These are phyloP conservation scores for Neofusicoccum cordaticola DNA, from an alignment of 2,329 filamentous ascomycete genomes.

Conservation along the genomic window DNA sequence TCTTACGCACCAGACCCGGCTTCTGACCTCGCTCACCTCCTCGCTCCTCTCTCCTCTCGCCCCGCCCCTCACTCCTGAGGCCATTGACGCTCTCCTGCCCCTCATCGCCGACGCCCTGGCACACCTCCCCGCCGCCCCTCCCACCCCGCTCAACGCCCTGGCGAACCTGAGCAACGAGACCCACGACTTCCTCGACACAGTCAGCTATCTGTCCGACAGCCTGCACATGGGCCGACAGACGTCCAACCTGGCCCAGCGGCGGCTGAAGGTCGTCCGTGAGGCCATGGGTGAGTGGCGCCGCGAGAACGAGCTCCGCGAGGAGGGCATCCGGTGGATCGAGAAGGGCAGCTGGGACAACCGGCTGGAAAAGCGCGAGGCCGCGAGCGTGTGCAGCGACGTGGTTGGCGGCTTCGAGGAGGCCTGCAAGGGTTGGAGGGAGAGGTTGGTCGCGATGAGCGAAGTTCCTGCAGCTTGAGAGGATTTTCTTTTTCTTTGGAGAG, in stretches of 20 bases:
- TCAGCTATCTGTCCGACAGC: constrained; percentile 85
- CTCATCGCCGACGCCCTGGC: constrained; percentile 64
- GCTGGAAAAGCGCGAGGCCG: constrained; percentile 74
- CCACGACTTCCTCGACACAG: constrained; percentile 69
- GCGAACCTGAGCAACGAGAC: constrained; percentile 65
- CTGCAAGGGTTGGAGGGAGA: constrained; percentile 78
- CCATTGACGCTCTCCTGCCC: constrained; percentile 67
- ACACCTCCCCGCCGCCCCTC: constrained; percentile 64
- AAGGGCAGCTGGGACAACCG: constrained; percentile 80
- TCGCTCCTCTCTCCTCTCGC: constrained; percentile 68
- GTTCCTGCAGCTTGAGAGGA: constrained; percentile 20
- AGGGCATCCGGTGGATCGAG: constrained; percentile 78
- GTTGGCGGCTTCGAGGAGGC: constrained; percentile 89
- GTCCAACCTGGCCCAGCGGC: constrained; percentile 74
- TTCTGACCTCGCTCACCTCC: constrained; percentile 70
- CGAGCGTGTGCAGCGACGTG: constrained; percentile 79
- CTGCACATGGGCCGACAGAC: constrained; percentile 92
- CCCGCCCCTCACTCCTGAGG: constrained; percentile 60
- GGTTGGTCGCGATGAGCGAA: constrained; percentile 52
- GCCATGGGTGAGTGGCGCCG: constrained; percentile 79
- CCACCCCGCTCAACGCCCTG: constrained; percentile 64
- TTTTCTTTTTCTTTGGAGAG: neutral
- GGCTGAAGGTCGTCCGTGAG: constrained; percentile 78
- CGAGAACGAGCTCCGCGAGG: constrained; percentile 78
- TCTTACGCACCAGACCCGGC: constrained; percentile 70